Evolutionary conservation across 2,329 filamentous ascomycete species (phyloP), one percentile per base, ranked within the genome.

Genomic region (Magnaporthiopsis incrustans): DNA sequence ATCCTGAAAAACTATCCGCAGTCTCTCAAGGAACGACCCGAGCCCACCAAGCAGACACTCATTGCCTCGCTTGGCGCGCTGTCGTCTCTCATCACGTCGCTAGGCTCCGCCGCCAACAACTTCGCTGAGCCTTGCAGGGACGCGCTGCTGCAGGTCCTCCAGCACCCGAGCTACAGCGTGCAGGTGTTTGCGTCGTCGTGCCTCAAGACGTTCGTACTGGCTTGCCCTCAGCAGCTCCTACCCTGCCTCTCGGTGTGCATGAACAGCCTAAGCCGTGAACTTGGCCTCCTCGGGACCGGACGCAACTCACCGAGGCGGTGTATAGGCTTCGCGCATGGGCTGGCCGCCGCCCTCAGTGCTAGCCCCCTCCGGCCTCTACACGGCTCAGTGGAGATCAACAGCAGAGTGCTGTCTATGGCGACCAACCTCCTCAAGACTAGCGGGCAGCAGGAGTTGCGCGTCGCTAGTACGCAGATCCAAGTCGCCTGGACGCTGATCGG

Each of bases 401-500:
- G 93, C 66, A 86, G 92, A 38, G 91, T 98, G 15, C 82, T 98
- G 65, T 90, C 91, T 10, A 92, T 97, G 79, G 93, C 95, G 1
- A 98, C 93, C 0, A 90, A 91, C 56, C 80, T 99, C 33, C 83
- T 99, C 56, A 99, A 99, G 75, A 93, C 90, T 0, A 97, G 92
- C 73, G 89, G 92, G 59, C 91, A 92, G 72, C 95, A 92, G 1
- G 94, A 99, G 73, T 80, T 99, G 63, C 88, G 94, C 33, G 87
- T 95, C 50, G 96, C 95, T 8, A 91, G 91, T 70, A 97, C 92
- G 1, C 95, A 99, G 72, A 92, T 99, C 30, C 95, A 99, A 73
- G 93, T 99, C 2, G 95, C 95, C 6, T 99, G 95, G 94, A 96
- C 96, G 60, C 80, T 99, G 65, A 96, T 99, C 60, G 95, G 96